Evolutionary conservation across 148 eudicot genomes (phyloP).

Genomic region (Polygonum aviculare): DNA sequence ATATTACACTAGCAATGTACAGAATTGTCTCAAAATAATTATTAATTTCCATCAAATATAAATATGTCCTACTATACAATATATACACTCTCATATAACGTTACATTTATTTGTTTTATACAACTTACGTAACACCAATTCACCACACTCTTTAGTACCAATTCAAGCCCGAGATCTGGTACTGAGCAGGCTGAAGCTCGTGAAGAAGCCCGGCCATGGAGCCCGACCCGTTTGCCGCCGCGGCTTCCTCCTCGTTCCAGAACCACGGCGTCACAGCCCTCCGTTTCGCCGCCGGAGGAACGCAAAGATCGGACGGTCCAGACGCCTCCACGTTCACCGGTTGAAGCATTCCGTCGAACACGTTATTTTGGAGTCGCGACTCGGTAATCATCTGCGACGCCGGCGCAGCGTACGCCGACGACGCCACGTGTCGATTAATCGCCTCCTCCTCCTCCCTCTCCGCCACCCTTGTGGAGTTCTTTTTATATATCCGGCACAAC

Average conservation of each 20-base stretch:
- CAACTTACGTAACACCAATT: neutral
- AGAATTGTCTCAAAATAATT: neutral
- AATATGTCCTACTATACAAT: neutral
- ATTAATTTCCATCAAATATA: neutral
- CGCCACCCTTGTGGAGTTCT: neutral
- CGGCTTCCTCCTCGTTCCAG: neutral
- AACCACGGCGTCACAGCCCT: neutral
- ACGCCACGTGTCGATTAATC: neutral
- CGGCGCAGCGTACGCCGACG: neutral
- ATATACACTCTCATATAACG: neutral
- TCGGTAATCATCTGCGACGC: neutral
- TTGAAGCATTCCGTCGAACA: neutral
- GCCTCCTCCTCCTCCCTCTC: neutral
- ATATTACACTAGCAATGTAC: neutral
- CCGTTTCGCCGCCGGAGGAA: neutral
- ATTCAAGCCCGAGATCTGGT: neutral
- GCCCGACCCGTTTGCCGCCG: neutral
- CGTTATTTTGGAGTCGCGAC: neutral
- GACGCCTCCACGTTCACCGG: neutral
- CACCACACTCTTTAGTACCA: neutral
- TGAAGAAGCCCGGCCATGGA: neutral
- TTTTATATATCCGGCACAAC: constrained; percentile 2
- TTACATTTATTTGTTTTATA: neutral
- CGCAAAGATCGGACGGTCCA: neutral
- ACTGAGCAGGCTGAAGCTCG: neutral